These are phyloP conservation scores for Clavispora carvajalis DNA, from an alignment of 805 yeast genomes.

Conservation along the genomic window DNA sequence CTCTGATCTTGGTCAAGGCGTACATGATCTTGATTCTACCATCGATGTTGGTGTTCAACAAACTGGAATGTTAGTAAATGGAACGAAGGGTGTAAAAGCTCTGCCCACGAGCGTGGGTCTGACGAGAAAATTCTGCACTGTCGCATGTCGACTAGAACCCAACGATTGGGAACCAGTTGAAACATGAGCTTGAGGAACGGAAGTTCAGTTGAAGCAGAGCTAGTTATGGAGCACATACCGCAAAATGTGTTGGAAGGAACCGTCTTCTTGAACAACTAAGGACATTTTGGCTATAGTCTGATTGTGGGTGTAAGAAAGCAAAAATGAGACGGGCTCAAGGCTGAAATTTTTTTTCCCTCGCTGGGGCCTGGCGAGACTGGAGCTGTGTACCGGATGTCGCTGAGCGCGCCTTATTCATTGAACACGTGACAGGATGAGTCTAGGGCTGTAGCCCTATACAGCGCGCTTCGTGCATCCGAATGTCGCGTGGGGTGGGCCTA, in stretches of 20 bases:
- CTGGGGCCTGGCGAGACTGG: constrained; percentile 6
- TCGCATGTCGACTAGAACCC: neutral
- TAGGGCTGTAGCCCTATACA: constrained; percentile 22
- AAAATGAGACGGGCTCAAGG: constrained; percentile 10
- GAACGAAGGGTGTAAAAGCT: constrained; percentile 8
- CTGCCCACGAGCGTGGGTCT: neutral
- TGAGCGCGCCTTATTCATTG: neutral
- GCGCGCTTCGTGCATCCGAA: no score
- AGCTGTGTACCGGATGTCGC: constrained; percentile 8
- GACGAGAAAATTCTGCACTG: neutral
- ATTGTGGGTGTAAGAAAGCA: constrained; percentile 10
- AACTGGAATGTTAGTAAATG: constrained; percentile 43
- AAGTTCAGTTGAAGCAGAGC: neutral
- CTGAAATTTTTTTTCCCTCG: constrained; percentile 17
- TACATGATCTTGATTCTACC: constrained; percentile 99
- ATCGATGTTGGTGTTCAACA: constrained; percentile 99
- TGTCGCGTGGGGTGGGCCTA: neutral
- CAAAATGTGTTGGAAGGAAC: constrained; percentile 99
- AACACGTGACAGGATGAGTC: constrained; percentile 3
- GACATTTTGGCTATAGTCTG: constrained; percentile 56
- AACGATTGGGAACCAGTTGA: neutral
- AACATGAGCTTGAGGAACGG: neutral
- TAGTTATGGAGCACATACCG: constrained; percentile 63
- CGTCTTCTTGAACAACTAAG: constrained; percentile 97
- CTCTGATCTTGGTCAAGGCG: constrained; percentile 99